Conservation (phyloP, 352 stramenopile species). For the Phytopythium boreale region DNA sequence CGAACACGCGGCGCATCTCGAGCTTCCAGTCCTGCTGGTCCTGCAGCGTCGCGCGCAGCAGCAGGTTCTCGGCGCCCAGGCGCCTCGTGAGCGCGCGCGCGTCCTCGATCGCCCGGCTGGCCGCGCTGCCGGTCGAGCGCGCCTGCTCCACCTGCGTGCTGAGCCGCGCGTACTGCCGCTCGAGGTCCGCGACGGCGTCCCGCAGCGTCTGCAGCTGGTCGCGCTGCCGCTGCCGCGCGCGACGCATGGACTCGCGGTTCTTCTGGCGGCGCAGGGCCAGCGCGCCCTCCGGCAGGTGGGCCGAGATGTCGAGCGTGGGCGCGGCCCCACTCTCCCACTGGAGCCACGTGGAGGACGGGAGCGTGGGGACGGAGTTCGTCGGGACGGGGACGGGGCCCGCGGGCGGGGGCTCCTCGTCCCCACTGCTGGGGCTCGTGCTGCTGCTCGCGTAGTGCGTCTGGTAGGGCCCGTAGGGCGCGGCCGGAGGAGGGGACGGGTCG, state of each 20-base stretch:
- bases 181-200: slow-evolving; percentile 32
- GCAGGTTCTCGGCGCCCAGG: slow-evolving; percentile 52
- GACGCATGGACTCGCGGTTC: slow-evolving; percentile 60
- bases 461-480: background rate
- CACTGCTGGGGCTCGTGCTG: slow-evolving; percentile 25
- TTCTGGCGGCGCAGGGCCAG: slow-evolving; percentile 41
- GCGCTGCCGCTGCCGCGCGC: slow-evolving; percentile 43
- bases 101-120: slow-evolving; percentile 15
- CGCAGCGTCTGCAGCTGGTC: slow-evolving; percentile 42
- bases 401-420: slow-evolving; percentile 15
- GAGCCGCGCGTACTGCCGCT: slow-evolving; percentile 38
- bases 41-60: slow-evolving; percentile 43
- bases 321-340: slow-evolving; percentile 27
- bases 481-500: background rate
- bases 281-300: slow-evolving; percentile 26
- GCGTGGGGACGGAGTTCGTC: background rate
- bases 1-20: slow-evolving; percentile 42
- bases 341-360: slow-evolving; percentile 39
- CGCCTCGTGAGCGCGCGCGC: slow-evolving; percentile 32
- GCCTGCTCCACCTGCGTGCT: slow-evolving; percentile 8
- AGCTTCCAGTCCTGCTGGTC: slow-evolving; percentile 45
- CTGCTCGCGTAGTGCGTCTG: background rate
- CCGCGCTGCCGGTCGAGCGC: background rate
- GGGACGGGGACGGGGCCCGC: background rate
- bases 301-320: slow-evolving; percentile 28